phyloP scores from a whole-genome alignment of 2,329 filamentous ascomycete species.

The Teratosphaeria nubilosa region DNA sequence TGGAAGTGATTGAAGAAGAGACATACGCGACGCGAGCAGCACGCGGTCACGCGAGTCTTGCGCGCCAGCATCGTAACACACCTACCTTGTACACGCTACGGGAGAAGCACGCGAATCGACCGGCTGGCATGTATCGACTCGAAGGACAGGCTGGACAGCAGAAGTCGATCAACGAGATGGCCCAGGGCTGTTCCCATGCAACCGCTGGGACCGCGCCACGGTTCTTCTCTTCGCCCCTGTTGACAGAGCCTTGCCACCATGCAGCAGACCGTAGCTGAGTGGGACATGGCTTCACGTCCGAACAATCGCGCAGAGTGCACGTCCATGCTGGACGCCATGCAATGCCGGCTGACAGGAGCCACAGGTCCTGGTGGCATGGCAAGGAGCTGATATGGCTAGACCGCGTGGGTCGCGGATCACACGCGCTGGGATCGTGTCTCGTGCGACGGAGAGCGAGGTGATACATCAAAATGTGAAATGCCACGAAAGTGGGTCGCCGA shows the following conservation, averaged over 20 bases:
- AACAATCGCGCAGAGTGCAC: not conserved
- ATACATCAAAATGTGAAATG: not conserved
- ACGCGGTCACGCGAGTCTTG: not conserved
- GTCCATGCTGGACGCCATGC: not conserved
- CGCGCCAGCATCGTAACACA: not conserved
- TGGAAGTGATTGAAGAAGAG: not conserved
- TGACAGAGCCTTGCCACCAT: not conserved
- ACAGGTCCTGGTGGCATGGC: not conserved
- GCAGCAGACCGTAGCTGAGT: not conserved
- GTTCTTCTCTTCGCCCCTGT: too few relatives aligned
- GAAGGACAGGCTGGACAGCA: not conserved
- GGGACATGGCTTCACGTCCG: not conserved
- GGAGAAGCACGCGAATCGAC: too few relatives aligned
- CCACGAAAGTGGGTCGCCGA: not conserved
- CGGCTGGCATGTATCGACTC: too few relatives aligned
- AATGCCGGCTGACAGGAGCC: not conserved
- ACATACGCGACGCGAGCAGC: not conserved
- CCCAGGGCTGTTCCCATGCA: too few relatives aligned
- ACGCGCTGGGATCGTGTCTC: not conserved
- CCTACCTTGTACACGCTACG: not conserved
- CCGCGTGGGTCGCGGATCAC: not conserved
- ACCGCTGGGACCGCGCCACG: too few relatives aligned
- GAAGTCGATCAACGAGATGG: too few relatives aligned
- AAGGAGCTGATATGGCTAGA: not conserved
- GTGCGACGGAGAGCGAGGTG: not conserved